Conservation (phyloP, 1,284 basidiomycete genomes). For the Leccinum pachyderme region DNA sequence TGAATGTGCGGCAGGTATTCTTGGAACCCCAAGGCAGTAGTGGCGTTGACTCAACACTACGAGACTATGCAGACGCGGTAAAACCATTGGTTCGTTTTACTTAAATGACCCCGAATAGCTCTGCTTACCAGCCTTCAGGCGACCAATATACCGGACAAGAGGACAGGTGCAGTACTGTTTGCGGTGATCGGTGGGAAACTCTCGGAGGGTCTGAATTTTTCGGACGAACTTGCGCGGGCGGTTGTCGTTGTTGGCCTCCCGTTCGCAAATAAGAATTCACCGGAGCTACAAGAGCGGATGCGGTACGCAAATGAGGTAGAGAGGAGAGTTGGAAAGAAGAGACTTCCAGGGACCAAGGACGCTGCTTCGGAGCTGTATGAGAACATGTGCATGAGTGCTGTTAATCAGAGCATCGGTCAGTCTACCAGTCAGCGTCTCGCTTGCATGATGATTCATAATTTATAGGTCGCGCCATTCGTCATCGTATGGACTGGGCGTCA, state of each 20-base stretch:
- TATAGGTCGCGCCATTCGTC: conserved; percentile 85
- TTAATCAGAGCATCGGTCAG: conserved; percentile 95
- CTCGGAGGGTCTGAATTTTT: conserved; percentile 96
- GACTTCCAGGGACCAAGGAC: conserved; percentile 52
- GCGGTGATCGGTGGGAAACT: conserved; percentile 97
- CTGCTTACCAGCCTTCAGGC: conserved; percentile 15
- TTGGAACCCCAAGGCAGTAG: conserved; percentile 80
- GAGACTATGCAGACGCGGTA: conserved; percentile 72
- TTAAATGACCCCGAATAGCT: background rate
- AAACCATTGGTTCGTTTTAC: conserved; percentile 36
- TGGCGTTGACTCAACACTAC: conserved; percentile 77
- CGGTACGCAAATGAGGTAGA: conserved; percentile 72
- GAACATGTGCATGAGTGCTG: conserved; percentile 94
- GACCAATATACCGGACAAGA: conserved; percentile 32
- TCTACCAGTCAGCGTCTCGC: background rate
- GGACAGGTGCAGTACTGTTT: conserved; percentile 73
- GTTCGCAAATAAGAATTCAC: conserved; percentile 89
- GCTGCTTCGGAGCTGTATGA: conserved; percentile 85
- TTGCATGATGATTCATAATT: conserved; percentile 1
- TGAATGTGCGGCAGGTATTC: conserved; percentile 60
- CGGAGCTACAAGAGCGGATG: conserved; percentile 91
- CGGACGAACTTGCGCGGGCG: conserved; percentile 84
- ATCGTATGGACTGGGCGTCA: conserved; percentile 83
- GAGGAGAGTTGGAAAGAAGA: conserved; percentile 37
- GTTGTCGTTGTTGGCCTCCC: conserved; percentile 92